Base-by-base conservation (phyloP, 2,329 filamentous ascomycete genomes). In the Aspergillus felis region DNA sequence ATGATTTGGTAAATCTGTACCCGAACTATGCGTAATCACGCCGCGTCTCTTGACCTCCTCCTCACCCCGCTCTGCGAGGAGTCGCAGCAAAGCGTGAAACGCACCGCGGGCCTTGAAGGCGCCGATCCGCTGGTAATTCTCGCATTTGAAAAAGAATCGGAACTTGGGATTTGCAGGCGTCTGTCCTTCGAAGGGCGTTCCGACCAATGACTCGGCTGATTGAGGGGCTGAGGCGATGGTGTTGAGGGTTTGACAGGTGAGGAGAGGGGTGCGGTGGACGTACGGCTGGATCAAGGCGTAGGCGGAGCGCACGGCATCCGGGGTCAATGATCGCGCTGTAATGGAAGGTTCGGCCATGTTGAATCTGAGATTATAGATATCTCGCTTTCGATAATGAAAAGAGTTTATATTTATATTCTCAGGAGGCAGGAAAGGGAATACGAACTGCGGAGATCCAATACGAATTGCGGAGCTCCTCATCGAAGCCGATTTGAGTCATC, bases 81-180 rank as follows among this genome's bases (percentile, higher is more conserved):
- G 75, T 56, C 89, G 77, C 67, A 86, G 82, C 41, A 96, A 71
- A 0, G 92, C 92, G 74, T 97, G 91, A 66, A 96, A 97, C 0
- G 92, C 93, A 4, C 93, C 94, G 6, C 93, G 81, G 17, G 87
- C 89, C 78, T 97, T 97, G 80, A 97, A 97, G 1, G 93, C 93
- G 53, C 93, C 94, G 55, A 95, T 86, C 55, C 87, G 86, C 79
- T 97, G 94, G 57, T 91, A 79, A 74, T 97, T 97, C 80, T 97
- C 93, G 74, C 91, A 95, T 79, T 97, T 97, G 84, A 97, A 96
- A 79, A 90, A 94, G 53, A 97, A 81, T 12, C 85, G 81, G 42
- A 96, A 78, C 51, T 77, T 84, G 0, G 91, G 91, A 3, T 72
- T 77, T 1, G 88, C 84, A 0, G 87, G 82, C n/a, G 71, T 68